Conservation (phyloP, 228 moss, liverwort and hornwort genomes). For the Sphagnum magellanicum region DNA sequence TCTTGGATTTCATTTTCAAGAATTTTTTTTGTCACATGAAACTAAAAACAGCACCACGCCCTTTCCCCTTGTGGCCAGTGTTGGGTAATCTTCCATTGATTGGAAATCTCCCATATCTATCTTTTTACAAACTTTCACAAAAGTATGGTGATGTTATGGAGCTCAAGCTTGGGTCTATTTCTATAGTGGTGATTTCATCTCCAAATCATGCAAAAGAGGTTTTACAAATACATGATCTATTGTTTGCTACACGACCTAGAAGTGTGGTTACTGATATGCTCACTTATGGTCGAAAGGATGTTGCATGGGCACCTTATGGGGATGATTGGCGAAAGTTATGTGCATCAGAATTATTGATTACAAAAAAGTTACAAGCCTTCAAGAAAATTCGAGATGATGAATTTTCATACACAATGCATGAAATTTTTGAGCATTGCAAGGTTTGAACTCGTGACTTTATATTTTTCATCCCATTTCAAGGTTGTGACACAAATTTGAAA, state of each 20-base stretch:
- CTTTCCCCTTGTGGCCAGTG: conserved; percentile 8
- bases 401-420: conserved; percentile 2
- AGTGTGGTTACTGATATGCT: conserved; percentile 12
- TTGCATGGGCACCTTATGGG: conserved; percentile 34
- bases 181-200: conserved; percentile 27
- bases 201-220: conserved; percentile 12
- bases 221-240: conserved; percentile 17
- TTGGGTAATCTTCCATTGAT: conserved; percentile 25
- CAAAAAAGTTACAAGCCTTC: conserved; percentile 10
- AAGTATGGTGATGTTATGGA: conserved; percentile 27
- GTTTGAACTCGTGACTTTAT: background rate
- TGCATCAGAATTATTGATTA: conserved; percentile 20
- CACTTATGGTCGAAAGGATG: conserved; percentile 20
- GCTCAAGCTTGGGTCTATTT: conserved; percentile 19
- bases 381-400: conserved; percentile 9
- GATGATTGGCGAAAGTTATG: conserved; percentile 34
- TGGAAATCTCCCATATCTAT: conserved; percentile 20
- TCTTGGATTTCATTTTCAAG: too few species aligned
- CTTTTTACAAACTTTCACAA: conserved; percentile 9
- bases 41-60: too few species aligned
- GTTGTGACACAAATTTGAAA: background rate
- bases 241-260: conserved; percentile 29
- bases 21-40: too few species aligned
- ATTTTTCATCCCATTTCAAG: background rate
- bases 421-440: background rate